Evolutionary conservation across 345 rosid genomes (phyloP), one percentile per base, ranked within the genome.

Genomic region (Salix dunnii): DNA sequence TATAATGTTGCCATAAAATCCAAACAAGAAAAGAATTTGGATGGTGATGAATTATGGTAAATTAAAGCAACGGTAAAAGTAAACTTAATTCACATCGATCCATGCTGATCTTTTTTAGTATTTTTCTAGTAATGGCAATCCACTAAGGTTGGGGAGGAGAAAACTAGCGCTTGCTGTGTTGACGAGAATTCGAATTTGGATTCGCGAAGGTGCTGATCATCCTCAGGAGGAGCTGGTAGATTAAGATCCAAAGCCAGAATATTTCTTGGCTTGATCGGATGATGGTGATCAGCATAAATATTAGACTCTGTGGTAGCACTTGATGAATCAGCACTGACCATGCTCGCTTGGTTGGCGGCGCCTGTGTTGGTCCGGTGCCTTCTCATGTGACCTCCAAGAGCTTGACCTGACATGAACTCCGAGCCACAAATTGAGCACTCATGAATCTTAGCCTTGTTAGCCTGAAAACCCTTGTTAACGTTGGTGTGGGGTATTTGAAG

Each of bases 301-400:
- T 4, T 42, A 11, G 78, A 23, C 12, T 55, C 55, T 3, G 12
- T 17, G n/a, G 38, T 21, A 36, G 43, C 28, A 40, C 8, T n/a
- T n/a, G 61, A n/a, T n/a, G 61, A 55, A n/a, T 55, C 61, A 2
- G 61, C n/a, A 55, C 8, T n/a, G 61, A 55, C n/a, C 25, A 7
- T 40, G 6, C 60, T 72, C 1, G 70, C 63, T 33, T 76, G 74
- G 82, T 23, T 28, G 77, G 72, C 36, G 36, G 36, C 80, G 77
- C 73, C 80, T 0, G 82, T 69, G 20, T 72, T 76, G 7, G 91
- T 76, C 66, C 98, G 87, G 60, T 96, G 99, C 81, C 99, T 84
- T 76, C 99, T 91, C 98, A 96, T 96, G 86, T 96, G 99, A 13
- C 99, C 98, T 2, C 99, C 99, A 4, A 96, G 88, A 2, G 99